Evolutionary conservation across 345 rosid genomes (phyloP).

Genomic region (Carallia brachiata): DNA sequence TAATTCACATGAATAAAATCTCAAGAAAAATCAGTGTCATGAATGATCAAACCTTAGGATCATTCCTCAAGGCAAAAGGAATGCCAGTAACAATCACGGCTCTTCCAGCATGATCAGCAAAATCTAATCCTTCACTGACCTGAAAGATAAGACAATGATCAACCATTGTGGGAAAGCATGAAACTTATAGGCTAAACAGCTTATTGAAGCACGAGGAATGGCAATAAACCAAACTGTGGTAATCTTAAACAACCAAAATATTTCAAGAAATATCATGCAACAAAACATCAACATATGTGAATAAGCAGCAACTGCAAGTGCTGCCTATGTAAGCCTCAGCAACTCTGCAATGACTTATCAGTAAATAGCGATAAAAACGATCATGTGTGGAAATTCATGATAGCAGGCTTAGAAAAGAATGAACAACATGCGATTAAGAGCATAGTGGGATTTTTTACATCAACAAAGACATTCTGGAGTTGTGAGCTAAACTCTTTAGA

Average conservation of each 20-base stretch:
- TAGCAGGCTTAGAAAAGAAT: too few relatives aligned
- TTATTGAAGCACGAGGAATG: background rate
- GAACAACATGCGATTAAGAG: background rate
- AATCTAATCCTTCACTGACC: conserved; percentile 99
- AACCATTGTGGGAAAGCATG: conserved; percentile 15
- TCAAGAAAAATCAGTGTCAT: background rate
- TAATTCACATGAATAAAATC: conserved; percentile 1
- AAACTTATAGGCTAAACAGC: conserved; percentile 2
- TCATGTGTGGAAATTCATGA: background rate
- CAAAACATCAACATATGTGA: conserved; percentile 2
- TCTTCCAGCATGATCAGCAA: conserved; percentile 96
- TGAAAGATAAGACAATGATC: conserved; percentile 34
- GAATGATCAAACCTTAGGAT: conserved; percentile 73
- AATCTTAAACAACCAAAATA: background rate
- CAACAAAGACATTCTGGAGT: background rate
- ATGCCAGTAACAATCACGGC: conserved; percentile 90
- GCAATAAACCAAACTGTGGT: background rate
- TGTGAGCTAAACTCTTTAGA: background rate
- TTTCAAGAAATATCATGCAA: background rate
- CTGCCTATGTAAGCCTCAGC: background rate
- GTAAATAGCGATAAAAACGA: background rate
- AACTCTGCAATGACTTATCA: background rate
- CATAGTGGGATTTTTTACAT: background rate
- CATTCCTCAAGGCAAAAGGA: conserved; percentile 75
- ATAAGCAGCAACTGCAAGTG: too few relatives aligned